phyloP scores from a whole-genome alignment of 2,329 filamentous ascomycete species.

The Colletotrichum lupini region DNA sequence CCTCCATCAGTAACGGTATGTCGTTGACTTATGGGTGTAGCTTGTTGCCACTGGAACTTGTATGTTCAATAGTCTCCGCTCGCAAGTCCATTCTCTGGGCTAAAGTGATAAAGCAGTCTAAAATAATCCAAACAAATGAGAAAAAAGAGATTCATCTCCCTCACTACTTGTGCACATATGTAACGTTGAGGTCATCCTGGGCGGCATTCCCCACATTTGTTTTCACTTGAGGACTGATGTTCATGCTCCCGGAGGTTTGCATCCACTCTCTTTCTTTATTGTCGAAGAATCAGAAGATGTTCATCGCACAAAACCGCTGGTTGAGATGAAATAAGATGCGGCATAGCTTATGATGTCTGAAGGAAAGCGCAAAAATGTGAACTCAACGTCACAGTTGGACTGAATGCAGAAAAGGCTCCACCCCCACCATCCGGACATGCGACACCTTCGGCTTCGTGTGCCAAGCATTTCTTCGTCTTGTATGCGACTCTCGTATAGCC shows the following conservation, averaged over 20 bases:
- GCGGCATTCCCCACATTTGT: neutral
- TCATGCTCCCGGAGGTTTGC: neutral
- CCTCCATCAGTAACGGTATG: too few relatives aligned
- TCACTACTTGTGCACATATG: too few relatives aligned
- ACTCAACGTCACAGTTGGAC: neutral
- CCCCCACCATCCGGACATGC: neutral
- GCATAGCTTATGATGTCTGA: neutral
- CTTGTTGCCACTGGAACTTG: too few relatives aligned
- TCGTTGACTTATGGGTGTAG: too few relatives aligned
- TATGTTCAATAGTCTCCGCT: too few relatives aligned
- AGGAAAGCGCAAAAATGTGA: neutral
- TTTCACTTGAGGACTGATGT: neutral
- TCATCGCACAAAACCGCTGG: neutral
- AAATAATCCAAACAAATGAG: too few relatives aligned
- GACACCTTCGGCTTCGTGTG: neutral
- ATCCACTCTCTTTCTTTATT: neutral
- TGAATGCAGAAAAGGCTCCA: neutral
- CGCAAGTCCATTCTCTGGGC: too few relatives aligned
- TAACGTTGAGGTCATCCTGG: neutral
- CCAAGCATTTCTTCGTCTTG: too few relatives aligned
- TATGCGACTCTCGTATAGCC: neutral
- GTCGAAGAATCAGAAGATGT: neutral
- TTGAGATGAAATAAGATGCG: slow-evolving; percentile 1
- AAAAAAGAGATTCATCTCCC: too few relatives aligned
- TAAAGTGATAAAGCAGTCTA: too few relatives aligned